These are phyloP conservation scores for Micromonas commoda DNA, from an alignment of 139 green algal genomes.

Conservation along the genomic window DNA sequence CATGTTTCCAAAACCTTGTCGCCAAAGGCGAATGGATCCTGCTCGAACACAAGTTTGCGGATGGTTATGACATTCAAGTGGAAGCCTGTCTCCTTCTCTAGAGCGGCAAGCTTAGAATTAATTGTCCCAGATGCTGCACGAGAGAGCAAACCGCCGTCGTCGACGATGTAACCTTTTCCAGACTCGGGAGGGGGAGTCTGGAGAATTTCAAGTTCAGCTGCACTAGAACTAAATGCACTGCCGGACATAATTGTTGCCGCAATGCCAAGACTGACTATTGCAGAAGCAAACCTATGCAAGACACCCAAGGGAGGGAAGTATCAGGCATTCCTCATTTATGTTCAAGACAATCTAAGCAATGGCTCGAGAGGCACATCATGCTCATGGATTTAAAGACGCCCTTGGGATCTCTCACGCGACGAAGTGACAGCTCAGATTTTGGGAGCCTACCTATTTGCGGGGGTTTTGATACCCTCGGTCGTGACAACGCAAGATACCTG, in stretches of 20 bases:
- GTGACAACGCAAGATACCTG: no score
- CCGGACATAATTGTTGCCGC: background rate
- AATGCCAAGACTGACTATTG: background rate
- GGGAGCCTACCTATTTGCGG: no score
- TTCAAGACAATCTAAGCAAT: no score
- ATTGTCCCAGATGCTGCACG: constrained; percentile 55
- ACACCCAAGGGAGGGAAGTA: background rate
- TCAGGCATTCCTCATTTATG: no score
- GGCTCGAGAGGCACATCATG: no score
- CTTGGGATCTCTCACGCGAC: no score
- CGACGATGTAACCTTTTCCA: constrained; percentile 62
- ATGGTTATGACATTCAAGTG: constrained; percentile 82
- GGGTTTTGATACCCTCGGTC: no score
- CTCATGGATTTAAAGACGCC: no score
- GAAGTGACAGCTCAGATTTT: no score
- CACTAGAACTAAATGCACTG: background rate
- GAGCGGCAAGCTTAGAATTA: constrained; percentile 52
- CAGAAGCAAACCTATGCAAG: background rate
- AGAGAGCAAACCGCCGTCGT: constrained; percentile 75
- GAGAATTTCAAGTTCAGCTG: constrained; percentile 24
- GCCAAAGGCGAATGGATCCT: constrained; percentile 85
- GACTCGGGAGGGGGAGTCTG: constrained; percentile 5
- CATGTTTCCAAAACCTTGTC: constrained; percentile 84
- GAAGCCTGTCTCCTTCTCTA: constrained; percentile 80
- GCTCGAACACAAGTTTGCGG: constrained; percentile 90